Evolutionary conservation across 2,329 filamentous ascomycete species (phyloP), one percentile per base, ranked within the genome.

Genomic region (Xylaria arbuscula): DNA sequence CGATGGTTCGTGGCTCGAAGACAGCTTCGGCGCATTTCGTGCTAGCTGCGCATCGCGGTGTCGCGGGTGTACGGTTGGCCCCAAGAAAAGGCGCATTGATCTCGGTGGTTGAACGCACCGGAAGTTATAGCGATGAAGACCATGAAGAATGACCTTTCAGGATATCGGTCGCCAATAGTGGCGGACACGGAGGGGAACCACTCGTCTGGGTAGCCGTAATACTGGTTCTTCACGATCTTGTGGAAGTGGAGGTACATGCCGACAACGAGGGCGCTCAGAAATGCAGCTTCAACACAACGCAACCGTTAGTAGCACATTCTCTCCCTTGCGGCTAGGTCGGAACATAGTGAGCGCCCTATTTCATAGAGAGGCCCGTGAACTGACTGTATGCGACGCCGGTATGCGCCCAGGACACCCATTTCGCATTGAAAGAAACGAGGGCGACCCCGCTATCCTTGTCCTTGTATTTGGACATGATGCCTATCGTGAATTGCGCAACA

Each of bases 191-290:
- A 97, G 67, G 94, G 94, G 77, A 97, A 97, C 94, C 94, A 98
- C 85, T 98, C 94, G 74, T 97, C 86, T 1, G 94, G 94, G 78
- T 97, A 97, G 75, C 93, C 93, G 81, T 94, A 97, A 83, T 94
- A 92, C 81, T 99, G 94, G 82, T 99, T 99, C 81, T 98, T 86
- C 64, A 99, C 96, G 74, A 99, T 99, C 84, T 99, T 99, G 78
- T 92, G 88, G 83, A 96, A 98, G 82, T 99, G 96, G 57, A 99
- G 87, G 64, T 85, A 87, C 64, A 90, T 84, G 73, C 95, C 95
- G 70, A 97, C 90, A 64, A 95, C 80, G 72, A 98, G 85, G 68
- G 95, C 95, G 78, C 93, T 93, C 72, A 97, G 72, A 78, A 98
- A 98, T 66, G 95, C 94, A 76, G 87, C 91, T 93, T 74, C 54